These are phyloP conservation scores for Diplodia mutila DNA, from an alignment of 2,329 filamentous ascomycete genomes.

Conservation along the genomic window DNA sequence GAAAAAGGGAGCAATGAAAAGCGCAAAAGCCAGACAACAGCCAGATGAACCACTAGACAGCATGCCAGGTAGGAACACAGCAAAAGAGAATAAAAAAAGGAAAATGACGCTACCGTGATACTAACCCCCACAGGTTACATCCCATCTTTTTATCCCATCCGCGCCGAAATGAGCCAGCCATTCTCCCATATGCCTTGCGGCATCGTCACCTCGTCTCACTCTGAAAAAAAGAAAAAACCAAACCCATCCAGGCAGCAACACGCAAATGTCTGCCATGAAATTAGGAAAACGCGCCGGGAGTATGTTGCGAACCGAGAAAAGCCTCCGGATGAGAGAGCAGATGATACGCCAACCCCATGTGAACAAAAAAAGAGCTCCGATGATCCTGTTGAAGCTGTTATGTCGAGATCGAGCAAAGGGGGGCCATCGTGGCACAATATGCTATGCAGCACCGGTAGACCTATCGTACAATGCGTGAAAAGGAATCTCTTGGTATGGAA, in stretches of 20 bases:
- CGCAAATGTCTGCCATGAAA: conserved; percentile 7
- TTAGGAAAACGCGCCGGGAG: conserved; percentile 1
- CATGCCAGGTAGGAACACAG: not conserved
- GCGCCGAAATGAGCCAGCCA: conserved; percentile 4
- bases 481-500: conserved; percentile 16
- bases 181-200: not conserved
- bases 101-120: conserved; percentile 10
- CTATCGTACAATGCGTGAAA: conserved; percentile 26
- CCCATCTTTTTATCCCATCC: conserved; percentile 13
- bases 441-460: conserved; percentile 20
- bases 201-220: conserved; percentile 7
- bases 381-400: conserved; percentile 9
- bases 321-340: conserved; percentile 17
- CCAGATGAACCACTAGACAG: not conserved
- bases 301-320: conserved; percentile 5
- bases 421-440: conserved; percentile 6
- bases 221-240: not conserved
- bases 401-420: not conserved
- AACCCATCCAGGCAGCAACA: not conserved
- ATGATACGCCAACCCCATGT: conserved; percentile 13
- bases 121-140: not conserved
- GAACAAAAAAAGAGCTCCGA: conserved; percentile 16
- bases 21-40: conserved; percentile 2
- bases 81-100: not conserved
- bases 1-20: not conserved